These are phyloP conservation scores for Paragyromitra xinjiangensis DNA, from an alignment of 495 filamentous ascomycete genomes.

Conservation along the genomic window DNA sequence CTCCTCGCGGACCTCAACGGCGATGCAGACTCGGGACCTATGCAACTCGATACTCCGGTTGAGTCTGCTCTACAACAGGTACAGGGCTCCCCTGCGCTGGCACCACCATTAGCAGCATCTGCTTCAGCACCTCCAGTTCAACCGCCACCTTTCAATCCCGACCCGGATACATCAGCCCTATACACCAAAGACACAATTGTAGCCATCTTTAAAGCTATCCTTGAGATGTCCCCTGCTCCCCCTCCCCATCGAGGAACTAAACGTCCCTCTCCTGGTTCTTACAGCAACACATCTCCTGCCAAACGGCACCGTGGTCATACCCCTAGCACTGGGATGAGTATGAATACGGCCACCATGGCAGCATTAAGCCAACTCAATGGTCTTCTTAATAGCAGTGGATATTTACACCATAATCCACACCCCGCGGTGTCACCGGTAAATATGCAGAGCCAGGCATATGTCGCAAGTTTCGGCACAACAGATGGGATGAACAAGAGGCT, in stretches of 20 bases:
- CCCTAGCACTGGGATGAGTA: constrained; percentile 6
- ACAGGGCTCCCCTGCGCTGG: neutral
- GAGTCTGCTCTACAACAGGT: neutral
- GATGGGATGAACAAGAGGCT: constrained; percentile 55
- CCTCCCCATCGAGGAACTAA: constrained; percentile 32
- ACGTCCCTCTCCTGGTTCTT: constrained; percentile 29
- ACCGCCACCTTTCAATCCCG: constrained; percentile 7
- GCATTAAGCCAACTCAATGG: constrained; percentile 44
- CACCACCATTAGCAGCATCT: neutral
- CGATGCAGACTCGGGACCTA: constrained; percentile 11
- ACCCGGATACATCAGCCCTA: constrained; percentile 26
- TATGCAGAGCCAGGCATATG: constrained; percentile 42
- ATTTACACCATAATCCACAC: constrained; percentile 11
- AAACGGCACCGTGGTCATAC: constrained; percentile 37
- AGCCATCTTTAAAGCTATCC: constrained; percentile 42
- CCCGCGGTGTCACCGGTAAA: neutral
- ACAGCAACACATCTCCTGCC: constrained; percentile 2
- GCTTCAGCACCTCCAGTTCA: neutral
- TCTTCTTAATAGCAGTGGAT: constrained; percentile 21
- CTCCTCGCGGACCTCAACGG: constrained; percentile 34
- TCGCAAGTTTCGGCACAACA: constrained; percentile 53
- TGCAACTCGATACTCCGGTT: constrained; percentile 4
- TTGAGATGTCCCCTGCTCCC: constrained; percentile 32
- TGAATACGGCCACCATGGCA: constrained; percentile 36
- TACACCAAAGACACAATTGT: constrained; percentile 48